Base-by-base conservation (phyloP, 148 eudicot species). In the Chenopodium berlandieri region DNA sequence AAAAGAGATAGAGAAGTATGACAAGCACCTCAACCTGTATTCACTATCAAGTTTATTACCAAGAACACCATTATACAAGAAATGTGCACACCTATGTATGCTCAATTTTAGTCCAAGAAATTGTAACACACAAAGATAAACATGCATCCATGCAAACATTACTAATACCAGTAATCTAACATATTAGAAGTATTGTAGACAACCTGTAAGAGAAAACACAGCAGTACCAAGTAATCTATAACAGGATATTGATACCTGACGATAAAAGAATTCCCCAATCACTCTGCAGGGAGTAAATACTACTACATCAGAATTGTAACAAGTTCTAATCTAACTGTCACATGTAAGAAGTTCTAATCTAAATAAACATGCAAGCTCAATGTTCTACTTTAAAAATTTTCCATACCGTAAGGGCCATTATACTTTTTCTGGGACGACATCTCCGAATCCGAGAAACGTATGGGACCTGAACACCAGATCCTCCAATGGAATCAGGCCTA, bases 391-490 rank as follows among this genome's bases (percentile, higher is more conserved):
- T 37, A 47, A 27, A 75, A 46, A 32, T 25, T 10, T 48, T 37
- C 4, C 88, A 37, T 94, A 96, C 99, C 88, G 89, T 80, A 62
- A 97, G 87, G 69, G 91, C 47, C 83, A 80, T 81, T 75, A 89
- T 83, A 75, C 92, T 91, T 86, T 91, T 92, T 80, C 99, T 90
- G 70, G 99, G 98, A 20, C 99, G 95, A 81, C 99, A 86, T 81
- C 99, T 89, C 79, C 97, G 92, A 75, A 94, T 77, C 82, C 99
- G 87, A 68, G 93, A 94, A 79, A 94, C 97, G 86, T 86, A 93
- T 79, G 99, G 99, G 86, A 97, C 89, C 82, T 88, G 90, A 88
- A 95, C 84, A 73, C 93, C 97, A 80, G 91, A 90, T 85, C 99
- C 99, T 83, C 99, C 97, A 50, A 97, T 85, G 25, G 95, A 90